These are phyloP conservation scores for Danielia oregonensis DNA, from an alignment of 805 yeast species.

Conservation along the genomic window DNA sequence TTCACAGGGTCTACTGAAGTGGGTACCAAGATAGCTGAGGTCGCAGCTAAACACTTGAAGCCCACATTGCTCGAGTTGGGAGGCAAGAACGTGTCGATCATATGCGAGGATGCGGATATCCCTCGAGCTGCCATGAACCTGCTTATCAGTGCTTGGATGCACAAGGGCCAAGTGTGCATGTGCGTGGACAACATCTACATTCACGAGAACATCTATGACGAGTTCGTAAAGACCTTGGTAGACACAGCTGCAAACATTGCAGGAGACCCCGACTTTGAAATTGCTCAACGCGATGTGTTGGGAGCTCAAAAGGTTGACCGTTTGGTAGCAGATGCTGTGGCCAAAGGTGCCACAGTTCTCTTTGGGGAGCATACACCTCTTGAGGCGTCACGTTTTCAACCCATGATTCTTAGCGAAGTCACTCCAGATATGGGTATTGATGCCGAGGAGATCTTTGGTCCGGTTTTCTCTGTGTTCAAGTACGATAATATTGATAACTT, in stretches of 20 bases:
- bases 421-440: slow-evolving; percentile 25
- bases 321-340: slow-evolving; percentile 34
- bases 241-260: slow-evolving; percentile 12
- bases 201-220: slow-evolving; percentile 31
- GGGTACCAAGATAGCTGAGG: slow-evolving; percentile 33
- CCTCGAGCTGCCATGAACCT: slow-evolving; percentile 23
- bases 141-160: slow-evolving; percentile 36
- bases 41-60: slow-evolving; percentile 35
- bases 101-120: slow-evolving; percentile 32
- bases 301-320: slow-evolving; percentile 19
- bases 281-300: slow-evolving; percentile 27
- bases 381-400: slow-evolving; percentile 10
- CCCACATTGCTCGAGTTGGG: slow-evolving; percentile 45
- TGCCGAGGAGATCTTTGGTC: slow-evolving; percentile 41
- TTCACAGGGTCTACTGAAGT: slow-evolving; percentile 45
- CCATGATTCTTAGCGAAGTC: slow-evolving; percentile 32
- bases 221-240: slow-evolving; percentile 18
- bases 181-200: slow-evolving; percentile 37
- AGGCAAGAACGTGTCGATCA: slow-evolving; percentile 39
- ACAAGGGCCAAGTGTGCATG: slow-evolving; percentile 50
- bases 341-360: slow-evolving; percentile 33
- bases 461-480: slow-evolving; percentile 31
- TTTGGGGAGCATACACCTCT: slow-evolving; percentile 14
- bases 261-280: slow-evolving; percentile 16
- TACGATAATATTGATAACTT: slow-evolving; percentile 16